These are phyloP conservation scores for Paratrypanosoma confusum DNA, from an alignment of 208 protist genomes.

Conservation along the genomic window DNA sequence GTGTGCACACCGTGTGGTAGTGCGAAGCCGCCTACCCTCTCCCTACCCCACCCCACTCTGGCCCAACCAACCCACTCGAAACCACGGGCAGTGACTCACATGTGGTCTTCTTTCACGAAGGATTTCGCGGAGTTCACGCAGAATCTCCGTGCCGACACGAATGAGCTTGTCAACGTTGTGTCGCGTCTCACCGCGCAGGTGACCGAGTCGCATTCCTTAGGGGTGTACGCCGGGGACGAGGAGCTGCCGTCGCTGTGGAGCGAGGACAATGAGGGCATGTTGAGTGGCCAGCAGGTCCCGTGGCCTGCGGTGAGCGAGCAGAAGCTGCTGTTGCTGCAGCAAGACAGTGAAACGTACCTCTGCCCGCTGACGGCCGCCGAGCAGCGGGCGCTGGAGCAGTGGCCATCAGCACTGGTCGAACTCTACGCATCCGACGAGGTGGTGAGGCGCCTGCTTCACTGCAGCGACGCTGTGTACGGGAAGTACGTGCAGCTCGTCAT, in stretches of 20 bases:
- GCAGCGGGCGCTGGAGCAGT: conserved; percentile 26
- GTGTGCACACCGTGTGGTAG: too few relatives aligned
- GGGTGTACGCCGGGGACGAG: conserved; percentile 55
- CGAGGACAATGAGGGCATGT: too few relatives aligned
- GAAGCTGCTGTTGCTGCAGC: conserved; percentile 25
- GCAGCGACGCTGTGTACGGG: conserved; percentile 37
- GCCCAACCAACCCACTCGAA: too few relatives aligned
- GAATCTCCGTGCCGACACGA: conserved; percentile 47
- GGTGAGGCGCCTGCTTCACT: conserved; percentile 36
- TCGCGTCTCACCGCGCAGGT: conserved; percentile 43
- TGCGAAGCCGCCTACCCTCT: too few relatives aligned
- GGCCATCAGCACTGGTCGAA: conserved; percentile 10
- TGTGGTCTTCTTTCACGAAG: conserved; percentile 51
- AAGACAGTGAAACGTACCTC: conserved; percentile 26
- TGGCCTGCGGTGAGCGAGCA: conserved; percentile 18
- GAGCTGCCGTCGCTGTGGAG: too few relatives aligned
- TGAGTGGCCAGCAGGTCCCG: conserved; percentile 32
- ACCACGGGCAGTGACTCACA: conserved; percentile 7
- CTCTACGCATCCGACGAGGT: conserved; percentile 26
- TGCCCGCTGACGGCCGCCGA: conserved; percentile 18
- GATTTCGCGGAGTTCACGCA: conserved; percentile 33
- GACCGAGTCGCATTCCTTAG: conserved; percentile 31
- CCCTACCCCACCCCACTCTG: too few relatives aligned
- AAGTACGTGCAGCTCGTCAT: conserved; percentile 57
- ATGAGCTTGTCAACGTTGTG: conserved; percentile 32